These are phyloP conservation scores for Elsinoe australis DNA, from an alignment of 2,329 filamentous ascomycete genomes.

Conservation along the genomic window DNA sequence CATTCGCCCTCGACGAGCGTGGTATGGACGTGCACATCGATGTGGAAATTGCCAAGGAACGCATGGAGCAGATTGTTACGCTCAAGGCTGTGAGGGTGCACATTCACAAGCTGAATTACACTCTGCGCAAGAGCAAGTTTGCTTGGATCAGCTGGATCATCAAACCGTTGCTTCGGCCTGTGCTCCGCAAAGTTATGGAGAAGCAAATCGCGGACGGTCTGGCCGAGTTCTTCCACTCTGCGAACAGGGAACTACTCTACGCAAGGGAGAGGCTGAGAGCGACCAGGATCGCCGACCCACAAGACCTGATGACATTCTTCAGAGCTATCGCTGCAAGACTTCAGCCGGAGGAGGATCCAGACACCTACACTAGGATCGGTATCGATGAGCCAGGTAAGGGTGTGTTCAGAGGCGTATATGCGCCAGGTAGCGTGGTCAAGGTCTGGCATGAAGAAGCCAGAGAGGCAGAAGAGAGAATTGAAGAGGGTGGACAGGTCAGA, in stretches of 20 bases:
- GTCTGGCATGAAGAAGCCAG: constrained; percentile 78
- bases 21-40: constrained; percentile 83
- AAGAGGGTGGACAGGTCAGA: constrained; percentile 57
- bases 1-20: constrained; percentile 75
- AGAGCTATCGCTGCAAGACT: constrained; percentile 73
- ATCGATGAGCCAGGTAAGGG: constrained; percentile 53
- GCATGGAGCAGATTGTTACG: constrained; percentile 71
- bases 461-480: constrained; percentile 62
- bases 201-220: constrained; percentile 67
- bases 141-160: constrained; percentile 72
- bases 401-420: constrained; percentile 76
- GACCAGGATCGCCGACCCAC: constrained; percentile 71
- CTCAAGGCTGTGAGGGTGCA: constrained; percentile 68
- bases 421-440: constrained; percentile 80
- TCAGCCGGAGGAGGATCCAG: constrained; percentile 63
- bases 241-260: constrained; percentile 80
- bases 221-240: constrained; percentile 58
- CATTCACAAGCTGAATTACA: constrained; percentile 82
- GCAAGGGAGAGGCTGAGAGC: constrained; percentile 80
- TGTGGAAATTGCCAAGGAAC: constrained; percentile 70
- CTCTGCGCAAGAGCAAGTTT: constrained; percentile 65
- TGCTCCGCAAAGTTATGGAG: constrained; percentile 73
- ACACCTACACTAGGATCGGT: constrained; percentile 67
- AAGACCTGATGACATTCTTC: constrained; percentile 73
- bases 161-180: constrained; percentile 73